phyloP scores from a whole-genome alignment of 2,329 filamentous ascomycete species.

The Ophiognomonia clavigignenti-juglandacearum region DNA sequence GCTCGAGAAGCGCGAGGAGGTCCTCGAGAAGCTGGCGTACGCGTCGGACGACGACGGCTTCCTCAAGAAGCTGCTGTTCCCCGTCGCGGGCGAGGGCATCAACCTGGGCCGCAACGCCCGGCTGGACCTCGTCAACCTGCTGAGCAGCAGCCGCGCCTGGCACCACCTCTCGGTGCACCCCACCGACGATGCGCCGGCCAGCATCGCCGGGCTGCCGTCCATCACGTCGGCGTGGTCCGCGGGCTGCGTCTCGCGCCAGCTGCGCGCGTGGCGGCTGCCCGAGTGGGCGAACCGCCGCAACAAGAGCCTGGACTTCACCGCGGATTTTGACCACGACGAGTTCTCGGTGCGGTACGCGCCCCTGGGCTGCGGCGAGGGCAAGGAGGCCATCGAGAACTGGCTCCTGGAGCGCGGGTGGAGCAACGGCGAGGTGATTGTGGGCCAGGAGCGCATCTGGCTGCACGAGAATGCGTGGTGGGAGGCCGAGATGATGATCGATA shows the following conservation, averaged over 20 bases:
- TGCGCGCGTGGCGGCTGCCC: constrained; percentile 86
- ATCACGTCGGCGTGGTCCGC: constrained; percentile 88
- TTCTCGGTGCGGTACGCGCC: constrained; percentile 78
- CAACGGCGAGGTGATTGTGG: constrained; percentile 91
- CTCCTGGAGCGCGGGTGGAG: constrained; percentile 94
- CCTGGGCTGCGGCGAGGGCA: constrained; percentile 83
- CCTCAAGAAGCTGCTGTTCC: constrained; percentile 75
- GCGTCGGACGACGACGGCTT: constrained; percentile 80
- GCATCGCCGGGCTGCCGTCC: constrained; percentile 65
- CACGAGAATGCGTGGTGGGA: constrained; percentile 96
- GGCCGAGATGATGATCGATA: constrained; percentile 88
- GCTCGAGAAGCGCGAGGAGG: constrained; percentile 73
- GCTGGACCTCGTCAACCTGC: constrained; percentile 68
- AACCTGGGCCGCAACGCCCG: constrained; percentile 72
- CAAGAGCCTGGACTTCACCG: constrained; percentile 88
- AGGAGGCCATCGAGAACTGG: constrained; percentile 92
- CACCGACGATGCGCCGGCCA: constrained; percentile 77
- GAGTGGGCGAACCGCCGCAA: constrained; percentile 96
- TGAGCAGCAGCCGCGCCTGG: constrained; percentile 87
- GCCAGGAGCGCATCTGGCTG: constrained; percentile 92
- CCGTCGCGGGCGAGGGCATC: constrained; percentile 72
- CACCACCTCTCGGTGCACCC: constrained; percentile 91
- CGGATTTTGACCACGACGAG: constrained; percentile 92
- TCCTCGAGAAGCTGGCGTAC: constrained; percentile 82
- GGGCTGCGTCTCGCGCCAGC: constrained; percentile 83